phyloP scores from a whole-genome alignment of 2,329 filamentous ascomycete genomes.

The Aureobasidium namibiae region DNA sequence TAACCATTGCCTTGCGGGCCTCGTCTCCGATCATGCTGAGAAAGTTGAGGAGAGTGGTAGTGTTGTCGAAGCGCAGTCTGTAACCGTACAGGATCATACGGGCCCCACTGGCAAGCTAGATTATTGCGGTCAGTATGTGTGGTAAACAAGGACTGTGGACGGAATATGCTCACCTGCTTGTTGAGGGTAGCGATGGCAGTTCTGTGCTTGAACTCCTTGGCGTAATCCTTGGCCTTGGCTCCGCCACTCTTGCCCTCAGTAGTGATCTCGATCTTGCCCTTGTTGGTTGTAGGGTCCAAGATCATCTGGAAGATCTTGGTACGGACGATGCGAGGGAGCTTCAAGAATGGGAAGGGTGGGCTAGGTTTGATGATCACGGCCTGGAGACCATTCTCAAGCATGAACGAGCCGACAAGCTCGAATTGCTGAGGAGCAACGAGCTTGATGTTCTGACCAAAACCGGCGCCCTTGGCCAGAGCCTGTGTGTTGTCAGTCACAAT shows the following conservation, averaged over 20 bases:
- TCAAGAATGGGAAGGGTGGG: constrained; percentile 26
- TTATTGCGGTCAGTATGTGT: not conserved
- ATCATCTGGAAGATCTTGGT: not conserved
- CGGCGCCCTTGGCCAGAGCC: constrained; percentile 16
- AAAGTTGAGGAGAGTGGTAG: constrained; percentile 25
- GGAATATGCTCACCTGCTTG: constrained; percentile 22
- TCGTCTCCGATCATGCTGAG: constrained; percentile 20
- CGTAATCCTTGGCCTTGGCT: constrained; percentile 7
- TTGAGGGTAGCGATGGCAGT: constrained; percentile 25
- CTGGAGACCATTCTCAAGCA: constrained; percentile 26
- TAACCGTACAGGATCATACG: constrained; percentile 25
- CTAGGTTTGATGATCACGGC: constrained; percentile 28
- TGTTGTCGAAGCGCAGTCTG: constrained; percentile 26
- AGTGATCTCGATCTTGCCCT: constrained; percentile 22
- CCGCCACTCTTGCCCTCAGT: constrained; percentile 24
- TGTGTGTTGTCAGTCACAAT: not conserved
- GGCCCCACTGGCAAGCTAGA: constrained; percentile 24
- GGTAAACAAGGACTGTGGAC: not conserved
- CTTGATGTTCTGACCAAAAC: constrained; percentile 24
- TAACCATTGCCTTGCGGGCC: constrained; percentile 18
- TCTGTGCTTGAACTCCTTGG: constrained; percentile 24
- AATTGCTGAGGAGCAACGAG: constrained; percentile 26
- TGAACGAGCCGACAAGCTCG: constrained; percentile 23
- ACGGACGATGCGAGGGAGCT: constrained; percentile 17
- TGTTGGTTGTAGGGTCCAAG: constrained; percentile 17